These are phyloP conservation scores for Ballota nigra DNA, from an alignment of 257 asterid genomes.

Conservation along the genomic window DNA sequence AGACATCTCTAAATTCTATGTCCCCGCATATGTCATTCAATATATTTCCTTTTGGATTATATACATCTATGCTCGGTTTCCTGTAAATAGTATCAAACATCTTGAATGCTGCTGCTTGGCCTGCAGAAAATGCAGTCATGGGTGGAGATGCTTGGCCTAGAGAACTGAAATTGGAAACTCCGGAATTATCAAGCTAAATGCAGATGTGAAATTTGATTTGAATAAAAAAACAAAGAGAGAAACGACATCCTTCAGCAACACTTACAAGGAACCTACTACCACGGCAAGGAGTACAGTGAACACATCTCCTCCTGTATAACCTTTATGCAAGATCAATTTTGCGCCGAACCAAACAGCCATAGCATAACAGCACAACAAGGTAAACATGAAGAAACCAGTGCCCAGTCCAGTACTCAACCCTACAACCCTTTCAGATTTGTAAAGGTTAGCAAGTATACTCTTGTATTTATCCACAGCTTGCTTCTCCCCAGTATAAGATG, in stretches of 20 bases:
- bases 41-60: conserved; percentile 35
- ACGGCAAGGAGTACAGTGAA: conserved; percentile 32
- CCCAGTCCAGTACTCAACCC: conserved; percentile 38
- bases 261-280: conserved; percentile 40
- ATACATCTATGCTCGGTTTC: conserved; percentile 45
- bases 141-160: conserved; percentile 42
- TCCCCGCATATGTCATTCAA: conserved; percentile 40
- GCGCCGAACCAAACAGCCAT: conserved; percentile 50
- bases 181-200: background rate
- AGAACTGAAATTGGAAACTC: conserved; percentile 17
- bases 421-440: conserved; percentile 28
- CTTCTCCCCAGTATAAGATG: conserved; percentile 51
- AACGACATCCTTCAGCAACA: background rate
- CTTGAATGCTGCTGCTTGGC: conserved; percentile 45
- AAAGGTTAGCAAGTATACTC: conserved; percentile 29
- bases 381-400: conserved; percentile 22
- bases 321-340: conserved; percentile 38
- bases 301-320: conserved; percentile 46
- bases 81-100: conserved; percentile 51
- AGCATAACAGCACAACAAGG: conserved; percentile 24
- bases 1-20: conserved; percentile 33
- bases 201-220: background rate
- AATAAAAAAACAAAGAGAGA: background rate
- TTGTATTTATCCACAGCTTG: conserved; percentile 34
- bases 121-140: conserved; percentile 39